Evolutionary conservation across 257 asterid species (phyloP).

Genomic region (Sherardia arvensis): DNA sequence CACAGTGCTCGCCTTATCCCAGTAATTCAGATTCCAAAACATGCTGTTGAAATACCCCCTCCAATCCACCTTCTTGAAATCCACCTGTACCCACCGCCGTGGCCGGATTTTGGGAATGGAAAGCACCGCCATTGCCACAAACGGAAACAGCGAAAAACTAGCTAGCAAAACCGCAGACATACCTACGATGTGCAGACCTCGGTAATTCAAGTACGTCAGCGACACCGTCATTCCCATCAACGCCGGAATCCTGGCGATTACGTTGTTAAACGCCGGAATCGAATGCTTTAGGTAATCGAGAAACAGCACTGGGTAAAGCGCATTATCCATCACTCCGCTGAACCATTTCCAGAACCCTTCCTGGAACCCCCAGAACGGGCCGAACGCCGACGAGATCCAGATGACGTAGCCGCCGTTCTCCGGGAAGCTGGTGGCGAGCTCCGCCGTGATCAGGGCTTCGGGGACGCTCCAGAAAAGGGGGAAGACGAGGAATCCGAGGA

Average conservation of each 20-base stretch:
- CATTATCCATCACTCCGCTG: conserved; percentile 93
- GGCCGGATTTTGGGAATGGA: conserved; percentile 61
- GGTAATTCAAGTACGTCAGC: conserved; percentile 56
- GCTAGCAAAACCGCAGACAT: conserved; percentile 68
- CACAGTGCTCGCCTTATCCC: conserved; percentile 85
- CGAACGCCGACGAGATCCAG: conserved; percentile 81
- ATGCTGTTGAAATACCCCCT: conserved; percentile 67
- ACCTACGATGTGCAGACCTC: conserved; percentile 77
- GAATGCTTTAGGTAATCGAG: conserved; percentile 86
- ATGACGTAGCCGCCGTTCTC: conserved; percentile 78
- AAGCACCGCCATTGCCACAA: conserved; percentile 44
- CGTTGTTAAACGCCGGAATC: conserved; percentile 36
- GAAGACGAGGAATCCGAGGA: conserved; percentile 72
- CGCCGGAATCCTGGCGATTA: conserved; percentile 62
- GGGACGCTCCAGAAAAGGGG: conserved; percentile 84
- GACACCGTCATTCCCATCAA: conserved; percentile 52
- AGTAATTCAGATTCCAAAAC: conserved; percentile 83
- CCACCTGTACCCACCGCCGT: conserved; percentile 50
- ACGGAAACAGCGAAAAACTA: conserved; percentile 63
- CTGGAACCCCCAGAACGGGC: conserved; percentile 81
- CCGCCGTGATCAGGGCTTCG: conserved; percentile 80
- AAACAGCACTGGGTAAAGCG: conserved; percentile 82
- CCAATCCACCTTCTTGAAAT: conserved; percentile 46
- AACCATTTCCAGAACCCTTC: conserved; percentile 94
- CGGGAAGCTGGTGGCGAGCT: conserved; percentile 73